Base-by-base conservation (phyloP, 352 stramenopile genomes). In the Phytophthora podocarpi region DNA sequence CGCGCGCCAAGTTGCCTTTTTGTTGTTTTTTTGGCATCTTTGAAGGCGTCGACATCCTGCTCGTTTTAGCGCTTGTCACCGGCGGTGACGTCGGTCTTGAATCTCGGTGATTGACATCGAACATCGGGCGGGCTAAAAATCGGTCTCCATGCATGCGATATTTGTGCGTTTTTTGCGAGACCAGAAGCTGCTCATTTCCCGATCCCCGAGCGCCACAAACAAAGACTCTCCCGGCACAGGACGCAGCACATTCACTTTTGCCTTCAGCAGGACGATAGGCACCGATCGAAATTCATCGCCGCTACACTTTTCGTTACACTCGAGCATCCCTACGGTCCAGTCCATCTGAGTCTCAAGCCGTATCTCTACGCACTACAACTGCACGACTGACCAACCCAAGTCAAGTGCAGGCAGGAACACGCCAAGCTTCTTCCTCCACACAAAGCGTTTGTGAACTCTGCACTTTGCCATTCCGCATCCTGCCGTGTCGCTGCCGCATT, bases 361-460 rank as follows among this genome's bases (percentile, higher is more conserved):
- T 36, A 50, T 60, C 41, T 69, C 52, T 54, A 45, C 48, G 37
- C 16, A 21, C n/a, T 54, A 67, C 66, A 64, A 74, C 60, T 12
- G 2, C 21, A 70, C 65, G 41, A 72, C 40, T 21, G 21, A 49
- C n/a, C 8, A 12, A 49, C 20, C 20, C 40, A 18, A 8, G 10
- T 51, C 42, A 49, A 50, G 13, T 13, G 27, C 27, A 3, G n/a
- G n/a, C n/a, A n/a, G 24, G 52, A 64, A 69, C 27, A 53, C 53
- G 42, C 50, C 59, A 31, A 55, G 32, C 46, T 59, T 55, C 32
- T 64, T 70, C 32, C 47, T 48, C 21, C 30, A 46, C 59, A 67
- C 42, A 43, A 45, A 18, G 23, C 23, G n/a, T n/a, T n/a, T n/a
- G n/a, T n/a, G 4, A 11, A 12, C 26, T n/a, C n/a, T n/a, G n/a